Evolutionary conservation across 805 yeast species (phyloP).

Genomic region (Candida andamanensis): DNA sequence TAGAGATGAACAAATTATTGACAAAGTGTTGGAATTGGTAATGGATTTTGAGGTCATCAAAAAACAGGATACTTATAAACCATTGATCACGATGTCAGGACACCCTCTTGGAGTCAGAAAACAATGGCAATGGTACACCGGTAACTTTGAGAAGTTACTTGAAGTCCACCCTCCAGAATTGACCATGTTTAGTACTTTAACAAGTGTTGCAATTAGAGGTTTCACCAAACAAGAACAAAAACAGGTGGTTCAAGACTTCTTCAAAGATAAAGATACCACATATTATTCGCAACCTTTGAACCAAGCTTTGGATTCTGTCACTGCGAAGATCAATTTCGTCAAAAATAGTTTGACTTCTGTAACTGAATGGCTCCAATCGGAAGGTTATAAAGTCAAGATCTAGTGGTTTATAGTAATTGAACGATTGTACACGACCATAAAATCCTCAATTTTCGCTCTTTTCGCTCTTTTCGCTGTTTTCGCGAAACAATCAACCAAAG

Average conservation of each 20-base stretch:
- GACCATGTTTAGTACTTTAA: conserved; percentile 73
- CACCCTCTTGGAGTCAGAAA: conserved; percentile 62
- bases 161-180: conserved; percentile 75
- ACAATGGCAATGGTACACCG: conserved; percentile 67
- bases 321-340: conserved; percentile 54
- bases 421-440: conserved; percentile 12
- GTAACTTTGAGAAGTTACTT: conserved; percentile 66
- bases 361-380: too few species aligned
- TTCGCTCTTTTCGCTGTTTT: conserved; percentile 7
- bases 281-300: conserved; percentile 64
- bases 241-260: conserved; percentile 47
- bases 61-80: conserved; percentile 69
- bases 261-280: conserved; percentile 49
- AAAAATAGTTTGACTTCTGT: too few species aligned
- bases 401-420: too few species aligned
- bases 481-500: conserved; percentile 2
- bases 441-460: conserved; percentile 8
- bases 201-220: conserved; percentile 55
- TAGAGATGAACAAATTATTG: conserved; percentile 44
- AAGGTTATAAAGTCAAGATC: too few species aligned
- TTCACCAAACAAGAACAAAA: conserved; percentile 54
- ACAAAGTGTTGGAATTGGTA: conserved; percentile 51
- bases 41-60: conserved; percentile 55
- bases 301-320: conserved; percentile 57
- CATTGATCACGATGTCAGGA: conserved; percentile 67